These are phyloP conservation scores for Yamadazyma sp. DNA, from an alignment of 805 yeast genomes.

Conservation along the genomic window DNA sequence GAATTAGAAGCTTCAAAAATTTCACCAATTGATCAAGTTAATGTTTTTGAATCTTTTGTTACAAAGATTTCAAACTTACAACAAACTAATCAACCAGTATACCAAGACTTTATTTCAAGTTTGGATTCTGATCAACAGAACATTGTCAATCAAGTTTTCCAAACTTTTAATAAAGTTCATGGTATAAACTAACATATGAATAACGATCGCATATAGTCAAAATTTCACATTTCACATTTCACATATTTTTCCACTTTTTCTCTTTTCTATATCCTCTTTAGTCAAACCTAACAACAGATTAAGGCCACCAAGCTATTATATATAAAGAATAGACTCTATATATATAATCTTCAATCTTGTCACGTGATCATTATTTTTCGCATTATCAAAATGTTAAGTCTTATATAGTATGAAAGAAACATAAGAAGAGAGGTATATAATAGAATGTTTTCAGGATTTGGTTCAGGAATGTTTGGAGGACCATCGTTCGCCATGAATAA, in stretches of 20 bases:
- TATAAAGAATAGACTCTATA: no score
- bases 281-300: no score
- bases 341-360: neutral
- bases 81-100: slow-evolving; percentile 44
- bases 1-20: slow-evolving; percentile 79
- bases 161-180: slow-evolving; percentile 8
- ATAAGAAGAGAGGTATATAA: no score
- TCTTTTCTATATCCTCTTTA: no score
- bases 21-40: slow-evolving; percentile 73
- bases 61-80: slow-evolving; percentile 50
- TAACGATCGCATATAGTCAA: no score
- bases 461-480: slow-evolving; percentile 34
- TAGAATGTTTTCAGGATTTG: slow-evolving; percentile 43
- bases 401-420: no score
- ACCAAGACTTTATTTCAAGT: slow-evolving; percentile 46
- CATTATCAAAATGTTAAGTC: no score
- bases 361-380: no score
- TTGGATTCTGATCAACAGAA: slow-evolving; percentile 34
- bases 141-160: slow-evolving; percentile 12
- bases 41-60: slow-evolving; percentile 67
- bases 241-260: no score
- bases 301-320: no score
- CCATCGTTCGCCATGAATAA: slow-evolving; percentile 27
- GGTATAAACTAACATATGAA: no score
- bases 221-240: no score